Percentiles rank a stretch among this genome's conserved stretches.
Evolutionary conservation across 345 rosid species (phyloP).

Genomic region (Moricandia arvensis): DNA sequence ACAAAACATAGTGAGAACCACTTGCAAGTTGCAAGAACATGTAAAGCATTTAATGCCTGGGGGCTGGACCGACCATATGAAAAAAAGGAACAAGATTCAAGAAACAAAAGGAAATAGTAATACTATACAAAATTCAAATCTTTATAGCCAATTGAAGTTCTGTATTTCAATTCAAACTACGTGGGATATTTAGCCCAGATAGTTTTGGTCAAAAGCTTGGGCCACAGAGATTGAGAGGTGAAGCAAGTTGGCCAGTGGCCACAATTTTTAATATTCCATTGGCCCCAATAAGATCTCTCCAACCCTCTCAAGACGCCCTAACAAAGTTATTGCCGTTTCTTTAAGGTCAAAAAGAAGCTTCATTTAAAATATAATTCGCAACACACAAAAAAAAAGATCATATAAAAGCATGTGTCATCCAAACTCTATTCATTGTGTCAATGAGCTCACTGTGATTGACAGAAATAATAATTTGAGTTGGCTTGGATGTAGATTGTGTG

Average conservation of each 20-base stretch:
- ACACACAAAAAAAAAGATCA: neutral
- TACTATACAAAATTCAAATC: neutral
- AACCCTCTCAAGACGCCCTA: slow-evolving; percentile 15
- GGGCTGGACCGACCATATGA: slow-evolving; percentile 25
- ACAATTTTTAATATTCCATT: slow-evolving; percentile 16
- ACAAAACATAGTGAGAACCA: slow-evolving; percentile 24
- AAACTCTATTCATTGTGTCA: slow-evolving; percentile 3
- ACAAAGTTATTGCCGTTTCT: neutral
- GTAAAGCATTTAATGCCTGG: slow-evolving; percentile 36
- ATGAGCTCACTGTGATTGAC: neutral
- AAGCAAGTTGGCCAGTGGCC: slow-evolving; percentile 31
- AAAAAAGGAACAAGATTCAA: slow-evolving; percentile 16
- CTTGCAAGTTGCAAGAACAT: slow-evolving; percentile 33
- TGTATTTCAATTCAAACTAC: neutral
- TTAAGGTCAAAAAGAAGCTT: slow-evolving; percentile 4
- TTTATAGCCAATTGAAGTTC: neutral
- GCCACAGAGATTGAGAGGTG: neutral
- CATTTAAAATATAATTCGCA: neutral
- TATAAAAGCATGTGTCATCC: neutral
- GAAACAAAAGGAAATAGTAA: neutral
- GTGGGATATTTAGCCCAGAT: neutral
- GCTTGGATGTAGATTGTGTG: neutral
- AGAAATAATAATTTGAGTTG: neutral
- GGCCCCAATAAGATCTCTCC: slow-evolving; percentile 18
- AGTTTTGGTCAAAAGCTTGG: neutral